Evolutionary conservation across 2,329 filamentous ascomycete species (phyloP), one percentile per base, ranked within the genome.

Genomic region (Colletotrichum agaves): DNA sequence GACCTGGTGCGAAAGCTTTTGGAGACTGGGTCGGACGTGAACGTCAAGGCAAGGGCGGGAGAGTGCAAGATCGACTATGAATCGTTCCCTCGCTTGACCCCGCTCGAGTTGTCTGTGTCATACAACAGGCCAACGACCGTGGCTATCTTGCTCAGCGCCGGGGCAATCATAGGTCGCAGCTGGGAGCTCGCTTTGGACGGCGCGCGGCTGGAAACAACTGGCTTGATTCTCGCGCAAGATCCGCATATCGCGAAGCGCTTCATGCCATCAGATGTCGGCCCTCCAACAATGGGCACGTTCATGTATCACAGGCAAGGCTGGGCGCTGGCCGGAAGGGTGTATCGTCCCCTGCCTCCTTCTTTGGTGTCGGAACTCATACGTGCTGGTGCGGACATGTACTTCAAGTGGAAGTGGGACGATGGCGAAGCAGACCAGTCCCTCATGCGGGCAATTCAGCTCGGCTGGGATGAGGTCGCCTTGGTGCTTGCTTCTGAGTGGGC

Each of bases 391-490:
- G 47, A 33, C 15, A 33, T 50, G 47, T 50, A 27, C n/a, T 33
- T 50, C 47, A 50, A 33, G 23, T 50, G 47, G 23, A 50, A 50
- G 21, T 50, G 47, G 47, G 47, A 50, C 27, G 47, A 50, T 5
- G 21, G 27, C 27, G 47, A 27, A 12, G 21, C 47, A n/a, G 47
- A 33, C 47, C 27, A 50, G 47, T 50, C 47, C 15, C 47, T 33
- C 15, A 33, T 50, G 27, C 47, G 27, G 5, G 49, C 49, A 11
- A 52, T 52, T 3, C 23, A 52, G 15, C 3, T 52, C 17, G 21
- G 31, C 49, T 52, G 49, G 27, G 31, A 13, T 17, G 49, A 52
- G 12, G 49, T 52, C n/a, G 49, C n/a, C 17, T 6, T 35, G n/a
- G 49, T 52, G 21, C 49, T 52, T 11, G 31, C 49, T 5, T n/a